These are phyloP conservation scores for Naumovozyma dairenensis DNA, from an alignment of 805 yeast species.

Conservation along the genomic window DNA sequence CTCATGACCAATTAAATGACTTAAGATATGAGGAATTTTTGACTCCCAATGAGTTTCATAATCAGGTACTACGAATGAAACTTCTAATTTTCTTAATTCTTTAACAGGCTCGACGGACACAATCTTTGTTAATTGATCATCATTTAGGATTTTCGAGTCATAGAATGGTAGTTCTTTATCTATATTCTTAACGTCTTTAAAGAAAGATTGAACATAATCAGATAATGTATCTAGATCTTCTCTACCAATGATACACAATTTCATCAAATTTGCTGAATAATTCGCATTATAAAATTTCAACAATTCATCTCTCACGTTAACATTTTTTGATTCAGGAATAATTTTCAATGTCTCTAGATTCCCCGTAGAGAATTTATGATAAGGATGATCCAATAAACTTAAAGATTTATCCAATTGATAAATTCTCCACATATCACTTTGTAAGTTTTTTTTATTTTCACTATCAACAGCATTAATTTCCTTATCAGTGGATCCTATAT, in stretches of 20 bases:
- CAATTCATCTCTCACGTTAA: conserved; percentile 74
- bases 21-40: conserved; percentile 59
- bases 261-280: conserved; percentile 86
- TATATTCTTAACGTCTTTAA: conserved; percentile 40
- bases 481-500: conserved; percentile 67
- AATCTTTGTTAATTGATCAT: conserved; percentile 41
- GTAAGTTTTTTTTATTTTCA: conserved; percentile 89
- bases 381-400: conserved; percentile 71
- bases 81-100: conserved; percentile 58
- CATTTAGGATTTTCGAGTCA: conserved; percentile 38
- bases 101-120: conserved; percentile 72
- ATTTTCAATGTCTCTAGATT: conserved; percentile 64
- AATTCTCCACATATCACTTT: conserved; percentile 80
- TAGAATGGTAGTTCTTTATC: conserved; percentile 25
- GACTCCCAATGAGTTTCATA: conserved; percentile 55
- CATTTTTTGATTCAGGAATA: conserved; percentile 47
- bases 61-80: conserved; percentile 73
- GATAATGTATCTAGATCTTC: conserved; percentile 67
- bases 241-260: conserved; percentile 72
- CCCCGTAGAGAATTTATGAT: conserved; percentile 84
- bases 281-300: conserved; percentile 60
- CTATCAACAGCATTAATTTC: conserved; percentile 93
- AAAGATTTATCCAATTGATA: conserved; percentile 73
- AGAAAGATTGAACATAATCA: conserved; percentile 57
- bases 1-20: conserved; percentile 89